phyloP scores from a whole-genome alignment of 345 rosid species.

The Hibiscus tridactylites region DNA sequence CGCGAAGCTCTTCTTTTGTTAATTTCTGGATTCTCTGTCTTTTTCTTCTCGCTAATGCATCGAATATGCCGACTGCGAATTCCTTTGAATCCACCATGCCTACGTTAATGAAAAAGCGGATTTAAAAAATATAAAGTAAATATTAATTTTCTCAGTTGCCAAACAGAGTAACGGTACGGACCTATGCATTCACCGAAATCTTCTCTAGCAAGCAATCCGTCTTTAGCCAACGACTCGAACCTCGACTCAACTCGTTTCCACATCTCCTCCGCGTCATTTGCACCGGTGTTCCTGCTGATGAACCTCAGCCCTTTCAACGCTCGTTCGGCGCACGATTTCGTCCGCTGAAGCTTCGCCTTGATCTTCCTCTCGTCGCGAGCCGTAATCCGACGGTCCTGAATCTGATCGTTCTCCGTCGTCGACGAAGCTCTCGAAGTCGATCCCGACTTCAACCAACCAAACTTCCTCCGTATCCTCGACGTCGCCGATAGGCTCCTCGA shows the following conservation, averaged over 20 bases:
- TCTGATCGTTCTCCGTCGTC: constrained; percentile 24
- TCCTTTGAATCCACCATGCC: constrained; percentile 93
- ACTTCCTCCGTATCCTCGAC: constrained; percentile 48
- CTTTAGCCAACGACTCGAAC: constrained; percentile 45
- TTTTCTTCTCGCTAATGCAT: constrained; percentile 60
- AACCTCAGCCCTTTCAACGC: constrained; percentile 75
- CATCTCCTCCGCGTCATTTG: constrained; percentile 38
- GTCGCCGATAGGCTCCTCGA: constrained; percentile 51
- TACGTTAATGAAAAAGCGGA: constrained; percentile 4
- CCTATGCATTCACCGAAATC: constrained; percentile 96
- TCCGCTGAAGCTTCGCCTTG: constrained; percentile 50
- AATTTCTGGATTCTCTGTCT: constrained; percentile 52
- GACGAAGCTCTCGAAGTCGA: constrained; percentile 46
- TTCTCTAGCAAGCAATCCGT: constrained; percentile 70
- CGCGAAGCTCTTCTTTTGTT: constrained; percentile 66
- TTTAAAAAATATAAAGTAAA: too few relatives aligned
- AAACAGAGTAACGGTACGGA: constrained; percentile 12
- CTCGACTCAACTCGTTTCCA: constrained; percentile 68
- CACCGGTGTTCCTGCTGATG: constrained; percentile 46
- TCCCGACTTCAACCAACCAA: constrained; percentile 52
- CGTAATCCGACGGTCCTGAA: constrained; percentile 15
- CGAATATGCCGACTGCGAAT: constrained; percentile 75
- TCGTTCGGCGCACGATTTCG: constrained; percentile 63
- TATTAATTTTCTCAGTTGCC: constrained; percentile 5
- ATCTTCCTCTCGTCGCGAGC: constrained; percentile 54